A percentile compares a stretch with the other conserved stretches of the same genome.
Conservation (phyloP, 805 yeast genomes). For the Saccharomycopsis lassenensis region DNA sequence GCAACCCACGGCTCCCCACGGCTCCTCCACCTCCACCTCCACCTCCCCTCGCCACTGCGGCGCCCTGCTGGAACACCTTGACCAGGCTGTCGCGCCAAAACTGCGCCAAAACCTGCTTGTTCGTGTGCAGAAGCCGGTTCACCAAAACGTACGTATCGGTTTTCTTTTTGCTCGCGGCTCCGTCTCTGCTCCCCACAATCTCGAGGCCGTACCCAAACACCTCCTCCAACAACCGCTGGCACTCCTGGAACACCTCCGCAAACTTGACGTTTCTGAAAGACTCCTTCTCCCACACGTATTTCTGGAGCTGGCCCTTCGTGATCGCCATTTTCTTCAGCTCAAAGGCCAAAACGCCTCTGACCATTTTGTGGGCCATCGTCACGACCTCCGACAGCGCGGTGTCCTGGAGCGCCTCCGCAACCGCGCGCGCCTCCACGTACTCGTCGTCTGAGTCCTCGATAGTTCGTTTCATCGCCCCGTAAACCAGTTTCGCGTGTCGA, state of each 20-base stretch:
- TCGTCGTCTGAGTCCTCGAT: too few species aligned
- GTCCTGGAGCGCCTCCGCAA: background rate
- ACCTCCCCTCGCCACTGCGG: too few species aligned
- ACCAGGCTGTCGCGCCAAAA: too few species aligned
- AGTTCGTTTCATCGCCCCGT: too few species aligned
- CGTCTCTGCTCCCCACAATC: background rate
- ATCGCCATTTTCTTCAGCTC: constrained; percentile 13
- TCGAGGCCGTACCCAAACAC: constrained; percentile 13
- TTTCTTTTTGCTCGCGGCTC: background rate
- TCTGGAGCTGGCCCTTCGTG: constrained; percentile 12
- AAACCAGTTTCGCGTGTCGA: too few species aligned
- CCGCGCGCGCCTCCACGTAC: background rate
- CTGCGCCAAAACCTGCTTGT: constrained; percentile 6
- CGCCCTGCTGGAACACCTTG: too few species aligned
- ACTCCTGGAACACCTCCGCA: constrained; percentile 12
- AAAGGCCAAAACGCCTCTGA: constrained; percentile 14
- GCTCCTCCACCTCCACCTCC: background rate
- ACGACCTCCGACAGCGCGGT: constrained; percentile 1
- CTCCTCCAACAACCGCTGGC: constrained; percentile 8
- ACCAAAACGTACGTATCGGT: constrained; percentile 10
- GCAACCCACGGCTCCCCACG: too few species aligned
- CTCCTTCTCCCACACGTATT: constrained; percentile 14
- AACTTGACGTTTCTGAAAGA: constrained; percentile 12
- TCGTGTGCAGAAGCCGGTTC: background rate
- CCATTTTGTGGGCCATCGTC: constrained; percentile 17